Percentiles rank a stretch among this genome's conserved stretches.
These are phyloP conservation scores for Sphagnurus paluster DNA, from an alignment of 1,284 basidiomycete genomes.

Conservation along the genomic window DNA sequence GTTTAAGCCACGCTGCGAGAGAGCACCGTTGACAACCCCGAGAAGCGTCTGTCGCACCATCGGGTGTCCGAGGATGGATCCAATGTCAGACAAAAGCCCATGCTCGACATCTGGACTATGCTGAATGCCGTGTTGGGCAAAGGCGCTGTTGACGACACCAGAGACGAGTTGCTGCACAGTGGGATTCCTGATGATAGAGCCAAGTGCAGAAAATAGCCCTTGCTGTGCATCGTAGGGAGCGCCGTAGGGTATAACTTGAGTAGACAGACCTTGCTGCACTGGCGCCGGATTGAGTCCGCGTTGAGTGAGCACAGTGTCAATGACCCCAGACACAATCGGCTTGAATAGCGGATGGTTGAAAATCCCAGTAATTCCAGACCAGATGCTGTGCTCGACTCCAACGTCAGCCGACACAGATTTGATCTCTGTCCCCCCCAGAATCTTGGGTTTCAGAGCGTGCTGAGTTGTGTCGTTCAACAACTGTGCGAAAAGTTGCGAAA, in stretches of 20 bases:
- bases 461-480: too few species aligned
- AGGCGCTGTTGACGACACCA: neutral
- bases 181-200: neutral
- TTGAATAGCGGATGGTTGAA: too few species aligned
- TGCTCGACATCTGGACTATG: neutral
- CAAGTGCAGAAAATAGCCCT: neutral
- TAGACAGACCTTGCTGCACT: too few species aligned
- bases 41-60: neutral
- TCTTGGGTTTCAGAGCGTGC: neutral
- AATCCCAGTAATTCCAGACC: too few species aligned
- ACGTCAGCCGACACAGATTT: neutral
- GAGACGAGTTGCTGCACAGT: neutral
- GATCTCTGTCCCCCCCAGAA: too few species aligned
- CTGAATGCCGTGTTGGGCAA: too few species aligned
- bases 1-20: conserved; percentile 3
- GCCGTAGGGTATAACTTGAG: too few species aligned
- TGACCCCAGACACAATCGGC: neutral
- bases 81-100: neutral
- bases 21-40: neutral
- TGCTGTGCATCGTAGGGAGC: neutral
- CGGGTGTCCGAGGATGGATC: neutral
- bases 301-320: neutral
- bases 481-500: too few species aligned
- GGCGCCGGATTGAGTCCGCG: neutral
- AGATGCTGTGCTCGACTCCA: too few species aligned